A percentile compares a stretch with the other conserved stretches of the same genome.
Evolutionary conservation across 805 yeast species (phyloP).

Genomic region (Ogataea pignaliae): DNA sequence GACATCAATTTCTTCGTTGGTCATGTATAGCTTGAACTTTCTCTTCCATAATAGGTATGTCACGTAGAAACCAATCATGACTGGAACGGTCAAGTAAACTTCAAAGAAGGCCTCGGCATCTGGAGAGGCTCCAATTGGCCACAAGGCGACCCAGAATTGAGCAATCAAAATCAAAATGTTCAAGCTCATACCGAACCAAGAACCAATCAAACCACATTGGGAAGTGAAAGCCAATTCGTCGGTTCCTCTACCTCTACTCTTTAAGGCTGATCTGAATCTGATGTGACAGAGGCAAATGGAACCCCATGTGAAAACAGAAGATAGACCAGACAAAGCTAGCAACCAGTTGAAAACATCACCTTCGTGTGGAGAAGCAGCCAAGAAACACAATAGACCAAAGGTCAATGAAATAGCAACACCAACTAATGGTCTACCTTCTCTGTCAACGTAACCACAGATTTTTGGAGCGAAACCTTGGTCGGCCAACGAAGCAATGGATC

Average conservation of each 20-base stretch:
- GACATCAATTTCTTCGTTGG: constrained; percentile 49
- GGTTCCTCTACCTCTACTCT: constrained; percentile 60
- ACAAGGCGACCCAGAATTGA: constrained; percentile 80
- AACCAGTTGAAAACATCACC: constrained; percentile 68
- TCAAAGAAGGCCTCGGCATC: constrained; percentile 59
- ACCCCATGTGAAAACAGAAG: constrained; percentile 79
- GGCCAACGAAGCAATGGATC: constrained; percentile 64
- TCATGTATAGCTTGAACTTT: constrained; percentile 41
- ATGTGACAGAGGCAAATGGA: constrained; percentile 65
- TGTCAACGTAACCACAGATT: constrained; percentile 63
- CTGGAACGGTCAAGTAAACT: constrained; percentile 60
- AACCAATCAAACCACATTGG: constrained; percentile 65
- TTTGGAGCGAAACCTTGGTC: constrained; percentile 68
- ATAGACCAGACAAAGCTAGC: constrained; percentile 70
- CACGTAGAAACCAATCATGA: constrained; percentile 47
- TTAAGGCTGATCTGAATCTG: constrained; percentile 65
- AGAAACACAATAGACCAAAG: constrained; percentile 56
- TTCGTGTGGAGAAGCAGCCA: constrained; percentile 56
- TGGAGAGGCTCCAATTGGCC: constrained; percentile 54
- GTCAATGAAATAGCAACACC: constrained; percentile 54
- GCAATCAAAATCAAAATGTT: constrained; percentile 61
- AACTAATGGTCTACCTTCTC: constrained; percentile 71
- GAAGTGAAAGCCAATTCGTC: constrained; percentile 66
- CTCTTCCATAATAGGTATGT: constrained; percentile 34
- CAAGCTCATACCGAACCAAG: constrained; percentile 55